phyloP scores from a whole-genome alignment of 176 grass and related monocot genomes.

The sorghum (Sorghum bicolor) region Sorghum_bicolor_NCBIv3 NC_012872.2:52477001-52477500 shows the following conservation, averaged over 20 bases:
- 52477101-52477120: not conserved
- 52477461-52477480: not conserved
- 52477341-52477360: conserved; percentile 18
- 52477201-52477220: not conserved
- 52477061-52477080: conserved; percentile 25
- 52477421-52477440: conserved; percentile 30
- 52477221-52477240: conserved; percentile 31
- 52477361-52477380: not conserved
- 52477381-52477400: conserved; percentile 23
- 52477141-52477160: conserved; percentile 5
- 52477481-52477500: not conserved
- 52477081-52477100: not conserved
- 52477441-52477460: conserved; percentile 9
- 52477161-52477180: conserved; percentile 8
- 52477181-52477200: conserved; percentile 18
- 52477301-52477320: conserved; percentile 22
- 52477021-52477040: not conserved
- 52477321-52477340: conserved; percentile 26
- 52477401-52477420: conserved; percentile 26
- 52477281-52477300: conserved; percentile 48
- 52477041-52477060: not conserved
- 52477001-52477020: not conserved
- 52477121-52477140: not conserved
- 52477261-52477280: conserved; percentile 55
- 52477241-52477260: conserved; percentile 24